A percentile compares a stretch with the other conserved stretches of the same genome.
Conservation (phyloP, 768 basidiomycete species). For the Russula sp. region DNA sequence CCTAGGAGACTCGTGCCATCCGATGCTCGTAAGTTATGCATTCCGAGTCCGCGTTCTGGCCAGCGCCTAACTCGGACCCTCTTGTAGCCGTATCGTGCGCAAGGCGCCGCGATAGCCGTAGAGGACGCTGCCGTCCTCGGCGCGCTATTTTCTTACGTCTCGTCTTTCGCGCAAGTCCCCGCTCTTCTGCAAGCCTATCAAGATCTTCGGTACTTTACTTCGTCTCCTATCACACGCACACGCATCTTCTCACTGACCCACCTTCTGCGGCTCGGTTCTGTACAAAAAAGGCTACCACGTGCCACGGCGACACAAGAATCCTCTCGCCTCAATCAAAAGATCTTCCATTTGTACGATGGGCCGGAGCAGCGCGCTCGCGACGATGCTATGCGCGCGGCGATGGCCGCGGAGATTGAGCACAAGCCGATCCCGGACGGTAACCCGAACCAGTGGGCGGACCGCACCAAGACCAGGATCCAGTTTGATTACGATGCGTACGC, state of each 20-base stretch:
- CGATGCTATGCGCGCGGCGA: slow-evolving; percentile 43
- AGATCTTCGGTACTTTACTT: slow-evolving; percentile 34
- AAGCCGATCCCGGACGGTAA: slow-evolving; percentile 32
- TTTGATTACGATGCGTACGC: slow-evolving; percentile 52
- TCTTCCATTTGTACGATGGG: slow-evolving; percentile 54
- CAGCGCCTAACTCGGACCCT: too few relatives aligned
- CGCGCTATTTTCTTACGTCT: slow-evolving; percentile 44
- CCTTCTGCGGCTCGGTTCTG: background rate
- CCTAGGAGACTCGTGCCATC: slow-evolving; percentile 40
- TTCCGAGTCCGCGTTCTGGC: too few relatives aligned
- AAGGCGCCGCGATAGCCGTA: slow-evolving; percentile 42
- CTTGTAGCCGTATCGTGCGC: slow-evolving; percentile 37
- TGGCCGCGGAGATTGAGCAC: slow-evolving; percentile 35
- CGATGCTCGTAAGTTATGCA: slow-evolving; percentile 33
- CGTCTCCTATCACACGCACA: background rate
- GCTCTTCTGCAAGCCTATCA: slow-evolving; percentile 48
- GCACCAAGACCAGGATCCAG: slow-evolving; percentile 39
- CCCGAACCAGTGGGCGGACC: slow-evolving; percentile 56
- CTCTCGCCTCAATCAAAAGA: slow-evolving; percentile 45
- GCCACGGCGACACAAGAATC: slow-evolving; percentile 44
- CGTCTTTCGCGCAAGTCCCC: slow-evolving; percentile 37
- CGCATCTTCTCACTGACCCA: background rate
- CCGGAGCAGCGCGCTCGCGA: slow-evolving; percentile 48
- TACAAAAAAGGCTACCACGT: slow-evolving; percentile 32
- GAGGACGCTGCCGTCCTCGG: slow-evolving; percentile 47